Conservation (phyloP, 2,329 filamentous ascomycete species). For the Rosellinia necatrix region DNA sequence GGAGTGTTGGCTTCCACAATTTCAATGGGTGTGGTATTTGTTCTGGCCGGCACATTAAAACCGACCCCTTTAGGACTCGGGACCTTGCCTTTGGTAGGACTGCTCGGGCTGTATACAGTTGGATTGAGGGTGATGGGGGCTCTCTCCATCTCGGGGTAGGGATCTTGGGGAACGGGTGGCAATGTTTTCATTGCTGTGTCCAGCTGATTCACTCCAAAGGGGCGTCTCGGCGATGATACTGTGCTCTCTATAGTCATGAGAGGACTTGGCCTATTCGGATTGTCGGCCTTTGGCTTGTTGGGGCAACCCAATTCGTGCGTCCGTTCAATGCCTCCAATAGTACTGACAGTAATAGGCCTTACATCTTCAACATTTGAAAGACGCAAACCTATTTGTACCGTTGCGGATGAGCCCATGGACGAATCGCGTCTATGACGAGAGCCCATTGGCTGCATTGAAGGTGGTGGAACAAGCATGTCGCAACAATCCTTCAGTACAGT, state of each 20-base stretch:
- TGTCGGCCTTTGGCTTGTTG: slow-evolving; percentile 27
- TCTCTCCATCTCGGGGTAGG: slow-evolving; percentile 32
- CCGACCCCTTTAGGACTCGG: slow-evolving; percentile 51
- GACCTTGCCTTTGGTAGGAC: slow-evolving; percentile 45
- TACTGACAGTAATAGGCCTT: slow-evolving; percentile 42
- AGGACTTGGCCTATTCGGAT: slow-evolving; percentile 40
- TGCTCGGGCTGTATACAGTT: slow-evolving; percentile 56
- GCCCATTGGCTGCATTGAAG: slow-evolving; percentile 46
- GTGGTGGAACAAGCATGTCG: slow-evolving; percentile 49
- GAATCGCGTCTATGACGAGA: slow-evolving; percentile 60
- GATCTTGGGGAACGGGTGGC: slow-evolving; percentile 44
- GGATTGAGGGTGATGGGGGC: slow-evolving; percentile 54
- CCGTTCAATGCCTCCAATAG: slow-evolving; percentile 42
- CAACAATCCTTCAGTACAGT: slow-evolving; percentile 28
- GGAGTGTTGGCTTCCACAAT: slow-evolving; percentile 8
- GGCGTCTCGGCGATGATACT: slow-evolving; percentile 33
- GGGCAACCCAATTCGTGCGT: slow-evolving; percentile 47
- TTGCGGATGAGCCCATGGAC: slow-evolving; percentile 68
- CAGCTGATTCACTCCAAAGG: slow-evolving; percentile 12
- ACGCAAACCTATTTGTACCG: slow-evolving; percentile 72
- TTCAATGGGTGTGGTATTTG: slow-evolving; percentile 33
- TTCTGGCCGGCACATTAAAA: slow-evolving; percentile 42
- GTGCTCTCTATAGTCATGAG: slow-evolving; percentile 33
- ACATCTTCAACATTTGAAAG: slow-evolving; percentile 64
- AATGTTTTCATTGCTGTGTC: slow-evolving; percentile 37